Evolutionary conservation across 2,329 filamentous ascomycete species (phyloP).

Genomic region (Hysterium pulicare): DNA sequence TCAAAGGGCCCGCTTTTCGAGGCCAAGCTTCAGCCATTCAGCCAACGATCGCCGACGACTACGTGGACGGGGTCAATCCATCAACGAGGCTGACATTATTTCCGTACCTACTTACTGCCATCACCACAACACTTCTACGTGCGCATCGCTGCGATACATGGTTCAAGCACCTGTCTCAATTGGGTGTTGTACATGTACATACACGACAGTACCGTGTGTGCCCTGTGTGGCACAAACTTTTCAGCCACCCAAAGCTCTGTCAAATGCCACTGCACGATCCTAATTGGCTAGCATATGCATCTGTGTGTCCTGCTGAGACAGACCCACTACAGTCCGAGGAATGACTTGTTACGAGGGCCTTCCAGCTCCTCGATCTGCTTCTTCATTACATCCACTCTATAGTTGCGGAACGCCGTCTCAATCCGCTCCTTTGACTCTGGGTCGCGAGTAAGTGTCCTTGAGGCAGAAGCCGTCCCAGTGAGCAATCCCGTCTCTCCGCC

Average conservation of each 20-base stretch:
- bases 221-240: too few relatives aligned
- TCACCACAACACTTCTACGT: too few relatives aligned
- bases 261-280: too few relatives aligned
- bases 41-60: slow-evolving; percentile 14
- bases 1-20: slow-evolving; percentile 11
- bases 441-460: slow-evolving; percentile 52
- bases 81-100: background rate
- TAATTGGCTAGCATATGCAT: too few relatives aligned
- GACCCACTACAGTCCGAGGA: too few relatives aligned
- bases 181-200: too few relatives aligned
- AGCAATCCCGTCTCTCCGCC: slow-evolving; percentile 63
- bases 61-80: slow-evolving; percentile 7
- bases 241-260: too few relatives aligned
- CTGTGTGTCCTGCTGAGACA: too few relatives aligned
- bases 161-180: too few relatives aligned
- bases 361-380: slow-evolving; percentile 58
- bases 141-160: background rate
- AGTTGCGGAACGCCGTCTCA: slow-evolving; percentile 60
- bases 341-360: too few relatives aligned
- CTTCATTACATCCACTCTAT: slow-evolving; percentile 61
- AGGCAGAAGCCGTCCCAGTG: slow-evolving; percentile 54
- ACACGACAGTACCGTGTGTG: too few relatives aligned
- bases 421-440: slow-evolving; percentile 55
- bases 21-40: slow-evolving; percentile 11
- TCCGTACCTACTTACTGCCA: too few relatives aligned